Evolutionary conservation across 495 filamentous ascomycete species (phyloP).

Genomic region (Xylaria scruposa): DNA sequence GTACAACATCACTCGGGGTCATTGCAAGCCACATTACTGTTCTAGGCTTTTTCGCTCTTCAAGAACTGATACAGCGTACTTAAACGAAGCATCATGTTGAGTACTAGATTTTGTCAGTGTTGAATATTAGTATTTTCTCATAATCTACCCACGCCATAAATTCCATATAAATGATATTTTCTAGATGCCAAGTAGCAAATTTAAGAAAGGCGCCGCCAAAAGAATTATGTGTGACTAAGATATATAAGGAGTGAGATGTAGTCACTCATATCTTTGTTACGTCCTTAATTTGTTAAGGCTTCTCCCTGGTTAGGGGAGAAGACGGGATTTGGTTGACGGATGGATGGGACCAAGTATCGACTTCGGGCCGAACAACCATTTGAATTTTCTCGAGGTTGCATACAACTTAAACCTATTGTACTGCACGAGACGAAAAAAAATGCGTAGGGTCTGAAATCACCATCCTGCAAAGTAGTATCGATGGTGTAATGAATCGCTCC

Average conservation of each 20-base stretch:
- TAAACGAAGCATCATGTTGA: neutral
- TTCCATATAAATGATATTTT: neutral
- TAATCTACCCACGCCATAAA: neutral
- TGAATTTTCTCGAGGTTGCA: neutral
- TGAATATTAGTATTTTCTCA: neutral
- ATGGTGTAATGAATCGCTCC: neutral
- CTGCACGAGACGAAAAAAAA: neutral
- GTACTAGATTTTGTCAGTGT: neutral
- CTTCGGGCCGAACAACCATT: neutral
- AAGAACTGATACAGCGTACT: neutral
- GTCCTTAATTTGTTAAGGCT: neutral
- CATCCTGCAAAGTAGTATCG: neutral
- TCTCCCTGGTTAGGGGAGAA: neutral
- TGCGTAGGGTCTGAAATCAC: neutral
- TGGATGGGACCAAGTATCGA: neutral
- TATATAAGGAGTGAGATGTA: neutral
- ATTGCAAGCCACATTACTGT: neutral
- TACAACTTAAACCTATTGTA: neutral
- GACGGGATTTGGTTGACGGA: neutral
- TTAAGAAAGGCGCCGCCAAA: neutral
- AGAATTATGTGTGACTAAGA: neutral
- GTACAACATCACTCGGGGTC: neutral
- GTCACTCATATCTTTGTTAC: neutral
- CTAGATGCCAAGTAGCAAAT: neutral
- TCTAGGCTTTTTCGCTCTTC: neutral